These are phyloP conservation scores for Erodium moschatum DNA, from an alignment of 441 rosid species.

Conservation along the genomic window DNA sequence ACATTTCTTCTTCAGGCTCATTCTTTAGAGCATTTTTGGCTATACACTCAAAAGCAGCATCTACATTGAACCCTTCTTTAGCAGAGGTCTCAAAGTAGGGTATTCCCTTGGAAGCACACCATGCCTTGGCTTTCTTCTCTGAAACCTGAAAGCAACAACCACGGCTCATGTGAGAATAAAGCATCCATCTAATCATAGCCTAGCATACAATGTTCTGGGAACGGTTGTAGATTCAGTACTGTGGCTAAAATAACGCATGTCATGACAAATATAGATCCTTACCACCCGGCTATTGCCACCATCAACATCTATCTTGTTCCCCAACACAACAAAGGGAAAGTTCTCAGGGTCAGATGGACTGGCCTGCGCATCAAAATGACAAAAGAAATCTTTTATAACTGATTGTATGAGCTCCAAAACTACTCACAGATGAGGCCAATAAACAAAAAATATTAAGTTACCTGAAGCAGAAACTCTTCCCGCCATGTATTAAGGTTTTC, in stretches of 20 bases:
- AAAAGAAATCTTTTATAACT: neutral
- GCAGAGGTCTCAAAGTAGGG: conserved; percentile 82
- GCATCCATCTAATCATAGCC: neutral
- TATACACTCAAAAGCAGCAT: conserved; percentile 61
- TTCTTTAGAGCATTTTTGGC: conserved; percentile 66
- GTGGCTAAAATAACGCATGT: neutral
- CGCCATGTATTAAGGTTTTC: conserved; percentile 80
- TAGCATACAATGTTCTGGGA: neutral
- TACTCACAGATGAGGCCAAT: neutral
- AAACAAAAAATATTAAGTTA: conserved; percentile 13
- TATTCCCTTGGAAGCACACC: conserved; percentile 76
- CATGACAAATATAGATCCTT: conserved; percentile 13
- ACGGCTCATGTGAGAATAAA: neutral
- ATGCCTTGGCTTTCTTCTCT: conserved; percentile 68
- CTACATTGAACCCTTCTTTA: conserved; percentile 71
- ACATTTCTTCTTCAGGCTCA: conserved; percentile 78
- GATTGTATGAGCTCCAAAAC: neutral
- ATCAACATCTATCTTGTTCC: conserved; percentile 66
- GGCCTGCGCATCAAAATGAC: conserved; percentile 38
- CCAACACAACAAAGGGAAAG: conserved; percentile 78
- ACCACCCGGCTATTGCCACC: conserved; percentile 70
- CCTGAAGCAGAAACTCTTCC: conserved; percentile 83
- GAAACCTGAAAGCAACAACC: conserved; percentile 38
- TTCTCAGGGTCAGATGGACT: conserved; percentile 81
- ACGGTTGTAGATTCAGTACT: neutral